Base-by-base conservation (phyloP, 331 rosid genomes). In the Phaseolus coccineus region DNA sequence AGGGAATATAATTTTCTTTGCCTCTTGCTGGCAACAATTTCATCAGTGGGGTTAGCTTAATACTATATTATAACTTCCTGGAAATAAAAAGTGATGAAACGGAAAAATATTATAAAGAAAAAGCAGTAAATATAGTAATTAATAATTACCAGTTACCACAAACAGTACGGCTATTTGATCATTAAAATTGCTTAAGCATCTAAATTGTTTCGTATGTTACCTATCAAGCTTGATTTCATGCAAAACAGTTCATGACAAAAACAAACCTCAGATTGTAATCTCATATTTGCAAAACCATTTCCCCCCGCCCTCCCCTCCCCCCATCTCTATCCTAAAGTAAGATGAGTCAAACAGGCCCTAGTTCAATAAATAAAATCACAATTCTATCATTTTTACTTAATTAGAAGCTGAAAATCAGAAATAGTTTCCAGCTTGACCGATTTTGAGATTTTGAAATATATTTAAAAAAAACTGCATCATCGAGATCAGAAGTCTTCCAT, bases 101-200 rank as follows among this genome's bases (percentile, higher is more conserved):
- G 19, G 44, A 79, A 70, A 51, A 44, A 62, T 11, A 55, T 53
- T 35, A 37, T 37, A 62, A 62, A 78, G 50, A 63, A 81, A 84
- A 50, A 25, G 69, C 10, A 53, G 11, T 62, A 25, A n/a, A 73
- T 1, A 28, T 15, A 74, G 58, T 62, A 19, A 22, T 35, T 4
- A 35, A 6, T 16, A 58, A 15, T 12, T 58, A 27, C 65, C 14
- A 12, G 69, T 58, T 66, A 58, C 50, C 44, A 77, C 52, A 77
- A 77, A 33, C 65, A 52, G 14, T 62, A 53, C n/a, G 71, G 58
- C 47, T 24, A 42, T 81, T 33, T 33, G 35, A 57, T 59, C 66
- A 35, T 46, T 19, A 81, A 46, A 35, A 33, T 31, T 71, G 56
- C 30, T 57, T 63, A 24, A 71, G 82, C 69, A 65, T 40, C 73